Base-by-base conservation (phyloP, 2,329 filamentous ascomycete species). In the Pseudogymnoascus pannorum region DNA sequence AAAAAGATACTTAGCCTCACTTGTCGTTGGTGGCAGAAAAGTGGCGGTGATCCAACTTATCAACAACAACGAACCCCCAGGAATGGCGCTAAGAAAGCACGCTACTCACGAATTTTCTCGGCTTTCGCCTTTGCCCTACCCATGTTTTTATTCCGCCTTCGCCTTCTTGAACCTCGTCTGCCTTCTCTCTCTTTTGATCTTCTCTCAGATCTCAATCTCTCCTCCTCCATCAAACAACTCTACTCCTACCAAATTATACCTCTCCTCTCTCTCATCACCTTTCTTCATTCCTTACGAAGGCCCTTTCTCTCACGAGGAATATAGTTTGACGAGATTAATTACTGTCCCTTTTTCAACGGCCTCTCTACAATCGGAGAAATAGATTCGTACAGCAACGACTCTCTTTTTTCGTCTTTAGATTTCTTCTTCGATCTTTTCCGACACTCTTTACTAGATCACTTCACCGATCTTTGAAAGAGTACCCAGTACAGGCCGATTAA, bases 241-340 rank as follows among this genome's bases (percentile, higher is more conserved):
- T 58, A 51, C 35, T 57, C 42, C 29, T 60, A 57, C 48, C 60
- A 64, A 62, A 64, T 64, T 62, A 60, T 54, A 60, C 63, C 66
- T 63, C 63, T 60, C 59, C 64, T 63, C 65, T 63, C 65, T 66
- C 60, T 66, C 68, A 72, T 75, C 74, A 74, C 75, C 16, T n/a
- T 18, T 54, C 72, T 71, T 67, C 72, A 75, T 75, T 72, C 72
- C 74, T 78, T 77, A 74, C 71, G 74, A 79, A 78, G 76, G 74
- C 74, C 70, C 63, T 68, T 66, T 68, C 71, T 74, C 74, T 71
- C 72, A 71, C 76, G 73, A 77, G 77, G 74, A 75, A 72, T 64
- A 69, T 44, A 40, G 24, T 29, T 62, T 14, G 24, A 58, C 33
- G 29, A 58, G 26, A 26, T 51, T 51, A 54, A 54, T 54, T 44